phyloP scores from a whole-genome alignment of 2,329 filamentous ascomycete species.

The Knufia petricola region DNA sequence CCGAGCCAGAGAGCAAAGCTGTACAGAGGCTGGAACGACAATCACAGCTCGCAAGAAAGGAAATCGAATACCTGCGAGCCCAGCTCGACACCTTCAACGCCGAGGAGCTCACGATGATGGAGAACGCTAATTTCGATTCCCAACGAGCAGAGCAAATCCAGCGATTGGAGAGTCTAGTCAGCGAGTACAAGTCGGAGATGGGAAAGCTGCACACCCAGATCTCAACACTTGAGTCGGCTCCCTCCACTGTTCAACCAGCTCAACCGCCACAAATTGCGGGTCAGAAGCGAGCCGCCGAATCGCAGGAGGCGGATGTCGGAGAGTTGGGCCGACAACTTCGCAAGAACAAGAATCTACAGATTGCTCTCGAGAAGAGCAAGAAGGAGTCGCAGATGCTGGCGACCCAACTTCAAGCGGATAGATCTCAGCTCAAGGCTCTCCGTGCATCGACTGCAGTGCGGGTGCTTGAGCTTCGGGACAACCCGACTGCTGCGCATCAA shows the following conservation, averaged over 20 bases:
- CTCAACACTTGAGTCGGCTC: constrained; percentile 48
- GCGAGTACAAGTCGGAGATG: constrained; percentile 75
- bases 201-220: constrained; percentile 65
- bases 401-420: constrained; percentile 62
- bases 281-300: constrained; percentile 54
- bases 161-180: constrained; percentile 75
- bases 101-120: constrained; percentile 76
- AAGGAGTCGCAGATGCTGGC: constrained; percentile 61
- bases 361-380: constrained; percentile 61
- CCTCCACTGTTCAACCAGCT: constrained; percentile 29
- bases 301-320: constrained; percentile 31
- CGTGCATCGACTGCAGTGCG: constrained; percentile 65
- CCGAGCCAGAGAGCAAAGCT: constrained; percentile 47
- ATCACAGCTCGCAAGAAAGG: constrained; percentile 73
- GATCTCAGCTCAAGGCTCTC: constrained; percentile 61
- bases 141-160: constrained; percentile 61
- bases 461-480: constrained; percentile 76
- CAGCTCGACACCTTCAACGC: constrained; percentile 82
- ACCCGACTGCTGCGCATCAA: constrained; percentile 79
- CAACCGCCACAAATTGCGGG: constrained; percentile 29
- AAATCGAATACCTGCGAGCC: constrained; percentile 85
- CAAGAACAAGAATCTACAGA: constrained; percentile 77
- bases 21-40: constrained; percentile 75
- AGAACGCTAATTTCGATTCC: constrained; percentile 60
- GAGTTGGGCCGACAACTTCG: constrained; percentile 74